Percentiles rank a stretch among this genome's conserved stretches.
phyloP scores from a whole-genome alignment of 2,329 filamentous ascomycete species.

The Alternaria conjuncta region DNA sequence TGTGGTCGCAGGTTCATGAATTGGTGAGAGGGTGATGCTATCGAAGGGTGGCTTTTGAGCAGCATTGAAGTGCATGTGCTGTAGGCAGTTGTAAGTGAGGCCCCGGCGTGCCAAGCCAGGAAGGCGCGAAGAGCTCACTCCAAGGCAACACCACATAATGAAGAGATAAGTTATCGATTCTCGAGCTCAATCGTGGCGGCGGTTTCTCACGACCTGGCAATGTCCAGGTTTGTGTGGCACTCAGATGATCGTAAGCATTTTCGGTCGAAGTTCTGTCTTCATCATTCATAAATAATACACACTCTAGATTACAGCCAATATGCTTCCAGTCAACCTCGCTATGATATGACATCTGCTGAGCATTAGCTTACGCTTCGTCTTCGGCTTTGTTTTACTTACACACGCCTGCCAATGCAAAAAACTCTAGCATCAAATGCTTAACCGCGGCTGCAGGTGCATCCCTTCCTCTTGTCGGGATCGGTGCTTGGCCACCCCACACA shows the following conservation, averaged over 20 bases:
- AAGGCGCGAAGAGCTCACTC: background rate
- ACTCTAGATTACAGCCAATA: background rate
- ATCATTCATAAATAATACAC: background rate
- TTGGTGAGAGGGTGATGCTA: background rate
- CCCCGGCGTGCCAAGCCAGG: background rate
- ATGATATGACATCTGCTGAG: background rate
- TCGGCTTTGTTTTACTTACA: background rate
- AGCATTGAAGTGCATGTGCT: background rate
- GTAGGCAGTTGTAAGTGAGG: background rate
- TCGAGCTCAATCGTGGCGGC: too few relatives aligned
- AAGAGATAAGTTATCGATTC: background rate
- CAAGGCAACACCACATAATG: background rate
- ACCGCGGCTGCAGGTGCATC: slow-evolving; percentile 23
- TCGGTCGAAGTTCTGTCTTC: background rate
- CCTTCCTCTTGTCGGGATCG: slow-evolving; percentile 15
- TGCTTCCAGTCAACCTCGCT: background rate
- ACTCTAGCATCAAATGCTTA: background rate
- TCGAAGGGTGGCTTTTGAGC: background rate
- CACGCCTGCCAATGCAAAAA: background rate
- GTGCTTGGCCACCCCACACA: slow-evolving; percentile 23
- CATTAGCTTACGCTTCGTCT: background rate
- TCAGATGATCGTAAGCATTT: background rate
- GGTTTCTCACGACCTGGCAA: background rate
- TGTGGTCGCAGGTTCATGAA: background rate
- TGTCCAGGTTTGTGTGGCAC: background rate